Percentiles rank a stretch among this genome's conserved stretches.
Evolutionary conservation across 805 yeast species (phyloP).

Genomic region (Candida silvicultrix): DNA sequence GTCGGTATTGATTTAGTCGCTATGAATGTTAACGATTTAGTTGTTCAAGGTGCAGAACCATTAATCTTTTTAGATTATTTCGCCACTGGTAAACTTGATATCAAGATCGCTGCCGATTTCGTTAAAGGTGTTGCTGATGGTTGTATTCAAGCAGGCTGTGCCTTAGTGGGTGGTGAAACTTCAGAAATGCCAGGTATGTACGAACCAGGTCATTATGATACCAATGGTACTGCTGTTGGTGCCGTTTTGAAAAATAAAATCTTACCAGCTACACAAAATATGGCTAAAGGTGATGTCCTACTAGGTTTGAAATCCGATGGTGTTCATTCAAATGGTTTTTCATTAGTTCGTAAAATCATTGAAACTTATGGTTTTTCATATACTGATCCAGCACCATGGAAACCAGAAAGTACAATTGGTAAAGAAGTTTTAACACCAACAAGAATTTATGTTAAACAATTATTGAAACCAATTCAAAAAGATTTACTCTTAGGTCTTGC

Average conservation of each 20-base stretch:
- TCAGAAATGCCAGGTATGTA: conserved; percentile 99
- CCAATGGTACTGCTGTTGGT: conserved; percentile 98
- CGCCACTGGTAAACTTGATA: conserved; percentile 90
- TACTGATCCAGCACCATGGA: conserved; percentile 84
- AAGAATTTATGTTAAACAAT: conserved; percentile 87
- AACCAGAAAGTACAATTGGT: conserved; percentile 63
- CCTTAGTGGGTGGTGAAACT: conserved; percentile 98
- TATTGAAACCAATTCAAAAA: conserved; percentile 66
- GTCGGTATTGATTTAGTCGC: conserved; percentile 99
- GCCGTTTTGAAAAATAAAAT: conserved; percentile 76
- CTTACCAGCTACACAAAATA: conserved; percentile 61
- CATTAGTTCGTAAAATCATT: conserved; percentile 87
- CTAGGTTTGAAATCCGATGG: conserved; percentile 90
- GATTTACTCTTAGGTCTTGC: conserved; percentile 81
- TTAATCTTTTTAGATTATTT: conserved; percentile 91
- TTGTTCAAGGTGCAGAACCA: conserved; percentile 99
- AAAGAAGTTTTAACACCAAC: conserved; percentile 87
- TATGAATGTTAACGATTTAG: conserved; percentile 96
- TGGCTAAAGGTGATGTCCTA: conserved; percentile 76
- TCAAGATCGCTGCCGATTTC: conserved; percentile 76
- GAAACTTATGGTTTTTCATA: conserved; percentile 70
- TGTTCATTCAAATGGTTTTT: conserved; percentile 94
- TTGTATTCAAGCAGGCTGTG: conserved; percentile 92
- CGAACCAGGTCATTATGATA: conserved; percentile 91
- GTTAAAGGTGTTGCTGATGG: conserved; percentile 97